These are phyloP conservation scores for Apiotrichum montevideense DNA, from an alignment of 1,284 basidiomycete species.

Conservation along the genomic window DNA sequence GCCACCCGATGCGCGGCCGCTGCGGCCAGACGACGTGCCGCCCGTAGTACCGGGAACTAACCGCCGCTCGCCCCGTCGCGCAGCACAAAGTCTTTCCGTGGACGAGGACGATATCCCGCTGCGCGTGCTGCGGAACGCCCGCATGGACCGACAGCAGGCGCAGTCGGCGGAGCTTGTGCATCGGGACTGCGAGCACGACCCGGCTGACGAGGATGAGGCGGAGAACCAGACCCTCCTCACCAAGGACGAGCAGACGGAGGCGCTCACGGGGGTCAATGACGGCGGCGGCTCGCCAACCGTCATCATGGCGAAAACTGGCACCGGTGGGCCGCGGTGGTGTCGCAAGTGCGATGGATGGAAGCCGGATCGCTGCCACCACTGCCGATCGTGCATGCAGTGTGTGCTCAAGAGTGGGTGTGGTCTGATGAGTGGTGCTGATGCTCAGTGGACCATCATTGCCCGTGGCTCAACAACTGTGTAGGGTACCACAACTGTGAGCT, in stretches of 20 bases:
- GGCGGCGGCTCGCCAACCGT: not conserved
- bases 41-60: no score
- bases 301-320: constrained; percentile 33
- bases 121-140: constrained; percentile 22
- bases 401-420: constrained; percentile 72
- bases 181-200: no score
- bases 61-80: no score
- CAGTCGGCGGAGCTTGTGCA: not conserved
- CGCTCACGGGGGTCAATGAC: not conserved
- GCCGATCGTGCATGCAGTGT: constrained; percentile 67
- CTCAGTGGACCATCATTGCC: constrained; percentile 71
- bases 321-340: constrained; percentile 40
- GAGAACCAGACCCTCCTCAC: no score
- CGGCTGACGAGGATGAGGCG: no score
- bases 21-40: constrained; percentile 11
- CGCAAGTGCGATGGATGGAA: constrained; percentile 51
- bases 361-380: constrained; percentile 79
- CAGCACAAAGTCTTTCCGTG: not conserved
- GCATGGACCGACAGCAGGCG: no score
- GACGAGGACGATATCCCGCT: constrained; percentile 33
- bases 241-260: constrained; percentile 3
- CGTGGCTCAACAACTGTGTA: constrained; percentile 78
- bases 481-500: constrained; percentile 64
- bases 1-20: constrained; percentile 18
- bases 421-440: constrained; percentile 1